Evolutionary conservation across 2,329 filamentous ascomycete genomes (phyloP), one percentile per base, ranked within the genome.

Genomic region (Fusarium cicatricum): DNA sequence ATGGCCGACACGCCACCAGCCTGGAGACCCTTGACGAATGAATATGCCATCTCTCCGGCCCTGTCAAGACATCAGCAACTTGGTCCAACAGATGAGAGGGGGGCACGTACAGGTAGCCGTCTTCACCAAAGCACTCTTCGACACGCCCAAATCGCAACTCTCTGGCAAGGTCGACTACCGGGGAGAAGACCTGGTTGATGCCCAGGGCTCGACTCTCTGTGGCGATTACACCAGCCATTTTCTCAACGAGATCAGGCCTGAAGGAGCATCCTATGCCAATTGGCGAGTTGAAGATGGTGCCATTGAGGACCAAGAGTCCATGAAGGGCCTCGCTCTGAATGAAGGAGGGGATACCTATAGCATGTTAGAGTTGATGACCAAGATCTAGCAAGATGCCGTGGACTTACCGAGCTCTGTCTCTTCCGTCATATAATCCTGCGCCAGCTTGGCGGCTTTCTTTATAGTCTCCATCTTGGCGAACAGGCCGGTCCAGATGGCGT

Each of bases 221-320:
- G 6, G 82, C 88, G 62, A 91, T 90, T 15, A 83, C 80, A 4
- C 77, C 75, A 7, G 80, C 89, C 88, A 91, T 91, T 62, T 89
- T 82, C 61, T 86, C 74, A 4, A 91, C 76, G 12, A 91, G 73
- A 34, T 76, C 79, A 0, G 83, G 82, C 68, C 92, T 90, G 77
- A 87, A 92, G 0, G 88, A 88, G 67, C 87, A 90, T 14, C 85
- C 89, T 47, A 89, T 84, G 8, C 79, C 89, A 63, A 92, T 91
- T 0, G 90, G 89, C 2, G 87, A 90, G 73, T 91, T 92, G 78
- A 91, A 92, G 55, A 92, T 90, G 2, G 90, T 92, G 3, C 88
- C 89, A 70, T 91, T 91, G 10, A 83, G 82, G 37, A 88, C 82
- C 28, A 91, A 77, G 62, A 91, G 86, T 2, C 89, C 90, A 66